Conservation (phyloP, 441 rosid genomes). For the Dalechampia spathulata region DNA sequence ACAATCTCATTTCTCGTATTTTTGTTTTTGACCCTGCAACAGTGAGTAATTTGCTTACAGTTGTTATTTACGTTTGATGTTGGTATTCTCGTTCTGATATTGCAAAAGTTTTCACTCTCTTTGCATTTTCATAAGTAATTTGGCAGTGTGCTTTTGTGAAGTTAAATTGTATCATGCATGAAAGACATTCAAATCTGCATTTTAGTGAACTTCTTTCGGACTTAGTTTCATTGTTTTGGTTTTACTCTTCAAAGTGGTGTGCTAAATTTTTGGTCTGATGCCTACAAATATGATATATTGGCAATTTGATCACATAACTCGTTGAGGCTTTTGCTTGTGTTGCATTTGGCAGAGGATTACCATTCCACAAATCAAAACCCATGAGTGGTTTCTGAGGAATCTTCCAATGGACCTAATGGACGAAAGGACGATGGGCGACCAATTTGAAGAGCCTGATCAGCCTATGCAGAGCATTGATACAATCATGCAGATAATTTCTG, state of each 20-base stretch:
- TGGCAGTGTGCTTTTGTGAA: too few relatives aligned
- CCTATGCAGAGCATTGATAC: slow-evolving; percentile 78
- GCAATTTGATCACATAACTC: neutral
- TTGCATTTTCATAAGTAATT: too few relatives aligned
- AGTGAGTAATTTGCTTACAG: slow-evolving; percentile 17
- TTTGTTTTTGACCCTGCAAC: slow-evolving; percentile 80
- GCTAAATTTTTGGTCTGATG: too few relatives aligned
- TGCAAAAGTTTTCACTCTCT: too few relatives aligned
- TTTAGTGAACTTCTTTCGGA: too few relatives aligned
- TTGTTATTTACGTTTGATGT: too few relatives aligned
- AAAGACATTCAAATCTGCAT: too few relatives aligned
- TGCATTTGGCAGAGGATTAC: slow-evolving; percentile 69
- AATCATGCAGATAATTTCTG: slow-evolving; percentile 91
- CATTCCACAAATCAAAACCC: slow-evolving; percentile 74
- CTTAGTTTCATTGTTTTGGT: too few relatives aligned
- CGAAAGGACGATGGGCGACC: slow-evolving; percentile 44
- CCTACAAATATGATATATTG: neutral
- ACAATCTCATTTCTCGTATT: slow-evolving; percentile 76
- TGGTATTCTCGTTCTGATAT: too few relatives aligned
- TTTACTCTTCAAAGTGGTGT: too few relatives aligned
- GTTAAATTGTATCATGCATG: too few relatives aligned
- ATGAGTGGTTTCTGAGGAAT: slow-evolving; percentile 87
- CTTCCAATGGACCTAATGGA: slow-evolving; percentile 87
- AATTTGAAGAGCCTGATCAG: slow-evolving; percentile 84
- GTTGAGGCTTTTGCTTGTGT: too few relatives aligned